phyloP scores from a whole-genome alignment of 2,329 filamentous ascomycete genomes.

The Botrytis fragariae region DNA sequence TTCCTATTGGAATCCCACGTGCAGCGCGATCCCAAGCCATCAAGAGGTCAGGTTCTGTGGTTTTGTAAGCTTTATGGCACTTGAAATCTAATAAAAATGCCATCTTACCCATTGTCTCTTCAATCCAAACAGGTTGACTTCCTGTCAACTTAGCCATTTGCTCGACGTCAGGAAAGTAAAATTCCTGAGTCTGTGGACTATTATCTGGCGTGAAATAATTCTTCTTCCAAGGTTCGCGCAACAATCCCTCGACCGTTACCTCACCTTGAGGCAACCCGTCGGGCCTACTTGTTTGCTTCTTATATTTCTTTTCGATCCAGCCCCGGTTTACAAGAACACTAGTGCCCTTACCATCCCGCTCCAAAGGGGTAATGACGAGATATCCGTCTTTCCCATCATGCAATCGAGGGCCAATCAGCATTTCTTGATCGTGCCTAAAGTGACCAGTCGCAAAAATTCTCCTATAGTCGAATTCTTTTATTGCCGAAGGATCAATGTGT shows the following conservation, averaged over 20 bases:
- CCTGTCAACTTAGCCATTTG: slow-evolving; percentile 85
- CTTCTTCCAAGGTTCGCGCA: slow-evolving; percentile 91
- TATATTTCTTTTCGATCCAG: slow-evolving; percentile 81
- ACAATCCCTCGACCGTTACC: slow-evolving; percentile 77
- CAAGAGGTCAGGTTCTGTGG: slow-evolving; percentile 72
- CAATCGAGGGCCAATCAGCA: slow-evolving; percentile 90
- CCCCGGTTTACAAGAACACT: slow-evolving; percentile 87
- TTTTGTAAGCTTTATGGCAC: not conserved
- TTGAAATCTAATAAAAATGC: slow-evolving; percentile 24
- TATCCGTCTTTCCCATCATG: slow-evolving; percentile 87
- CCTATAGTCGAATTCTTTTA: slow-evolving; percentile 89
- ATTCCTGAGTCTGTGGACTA: slow-evolving; percentile 75
- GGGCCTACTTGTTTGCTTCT: slow-evolving; percentile 59
- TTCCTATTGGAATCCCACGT: slow-evolving; percentile 85
- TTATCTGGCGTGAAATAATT: slow-evolving; percentile 97
- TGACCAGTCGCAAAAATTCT: slow-evolving; percentile 72
- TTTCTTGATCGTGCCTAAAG: slow-evolving; percentile 87
- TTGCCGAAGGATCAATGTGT: slow-evolving; percentile 73
- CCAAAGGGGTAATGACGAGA: slow-evolving; percentile 87
- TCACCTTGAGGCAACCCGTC: slow-evolving; percentile 66
- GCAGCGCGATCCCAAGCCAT: slow-evolving; percentile 70
- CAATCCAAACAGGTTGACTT: slow-evolving; percentile 88
- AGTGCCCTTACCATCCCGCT: slow-evolving; percentile 60
- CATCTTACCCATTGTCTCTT: slow-evolving; percentile 82
- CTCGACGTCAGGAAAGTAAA: slow-evolving; percentile 90